Evolutionary conservation across 2,329 filamentous ascomycete species (phyloP).

Genomic region (Fusarium sp.): DNA sequence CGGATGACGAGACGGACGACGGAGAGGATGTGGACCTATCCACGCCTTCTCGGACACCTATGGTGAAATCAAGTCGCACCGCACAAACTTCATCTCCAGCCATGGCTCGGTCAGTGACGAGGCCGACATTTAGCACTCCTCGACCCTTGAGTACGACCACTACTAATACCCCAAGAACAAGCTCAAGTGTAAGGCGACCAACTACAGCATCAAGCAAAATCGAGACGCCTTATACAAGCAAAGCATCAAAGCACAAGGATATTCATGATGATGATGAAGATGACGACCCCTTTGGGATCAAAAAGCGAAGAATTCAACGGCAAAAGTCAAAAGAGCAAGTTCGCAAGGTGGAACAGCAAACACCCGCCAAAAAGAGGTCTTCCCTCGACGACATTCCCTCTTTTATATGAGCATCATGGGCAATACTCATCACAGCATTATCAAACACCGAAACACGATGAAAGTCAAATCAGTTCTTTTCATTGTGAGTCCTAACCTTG

Average conservation of each 20-base stretch:
- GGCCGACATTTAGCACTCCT: slow-evolving; percentile 29
- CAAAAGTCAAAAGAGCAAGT: slow-evolving; percentile 48
- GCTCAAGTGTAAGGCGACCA: not conserved
- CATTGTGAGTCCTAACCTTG: slow-evolving; percentile 50
- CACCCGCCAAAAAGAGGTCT: slow-evolving; percentile 25
- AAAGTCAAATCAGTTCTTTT: slow-evolving; percentile 40
- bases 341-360: slow-evolving; percentile 30
- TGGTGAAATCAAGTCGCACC: slow-evolving; percentile 13
- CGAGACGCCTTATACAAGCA: not conserved
- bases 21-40: slow-evolving; percentile 24
- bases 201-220: slow-evolving; percentile 12
- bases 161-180: slow-evolving; percentile 10
- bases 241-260: not conserved
- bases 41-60: slow-evolving; percentile 29
- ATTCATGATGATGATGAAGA: slow-evolving; percentile 42
- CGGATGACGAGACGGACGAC: slow-evolving; percentile 34
- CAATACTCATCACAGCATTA: not conserved
- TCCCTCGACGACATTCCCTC: slow-evolving; percentile 52
- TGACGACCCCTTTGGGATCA: slow-evolving; percentile 52
- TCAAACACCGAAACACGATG: not conserved
- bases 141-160: slow-evolving; percentile 11
- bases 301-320: slow-evolving; percentile 46
- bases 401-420: slow-evolving; percentile 46
- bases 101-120: slow-evolving; percentile 17
- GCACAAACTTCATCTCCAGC: slow-evolving; percentile 16